These are phyloP conservation scores for Amniculicola lignicola DNA, from an alignment of 495 filamentous ascomycete species.

Conservation along the genomic window DNA sequence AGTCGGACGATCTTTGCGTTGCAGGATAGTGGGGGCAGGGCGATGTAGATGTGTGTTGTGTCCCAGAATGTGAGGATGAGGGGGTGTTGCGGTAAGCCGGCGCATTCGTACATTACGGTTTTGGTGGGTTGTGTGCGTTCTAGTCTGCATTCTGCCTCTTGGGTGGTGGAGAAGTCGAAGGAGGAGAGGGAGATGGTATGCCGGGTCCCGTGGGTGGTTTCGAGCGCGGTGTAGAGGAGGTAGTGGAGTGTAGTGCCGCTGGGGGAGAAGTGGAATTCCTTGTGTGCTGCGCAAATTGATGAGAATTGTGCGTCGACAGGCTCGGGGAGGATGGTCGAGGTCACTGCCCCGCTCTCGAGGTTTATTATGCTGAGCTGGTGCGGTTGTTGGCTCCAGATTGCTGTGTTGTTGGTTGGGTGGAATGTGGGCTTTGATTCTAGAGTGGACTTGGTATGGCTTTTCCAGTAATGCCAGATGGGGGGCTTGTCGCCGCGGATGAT, in stretches of 20 bases:
- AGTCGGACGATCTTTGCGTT: slow-evolving; percentile 11
- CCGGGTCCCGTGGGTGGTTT: neutral
- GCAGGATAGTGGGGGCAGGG: slow-evolving; percentile 13
- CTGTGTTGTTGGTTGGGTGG: neutral
- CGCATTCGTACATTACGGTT: slow-evolving; percentile 7
- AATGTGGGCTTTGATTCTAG: neutral
- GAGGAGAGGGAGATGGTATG: neutral
- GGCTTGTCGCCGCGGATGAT: neutral
- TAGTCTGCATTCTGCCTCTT: neutral
- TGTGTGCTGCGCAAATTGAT: neutral
- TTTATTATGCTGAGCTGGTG: neutral
- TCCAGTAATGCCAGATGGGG: slow-evolving; percentile 5
- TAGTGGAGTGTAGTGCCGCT: slow-evolving; percentile 3
- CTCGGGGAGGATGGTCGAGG: slow-evolving; percentile 5
- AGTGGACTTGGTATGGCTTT: neutral
- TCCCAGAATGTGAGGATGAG: slow-evolving; percentile 7
- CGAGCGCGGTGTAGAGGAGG: slow-evolving; percentile 4
- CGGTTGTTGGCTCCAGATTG: slow-evolving; percentile 2
- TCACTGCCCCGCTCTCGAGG: neutral
- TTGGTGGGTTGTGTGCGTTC: slow-evolving; percentile 4
- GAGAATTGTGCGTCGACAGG: slow-evolving; percentile 13
- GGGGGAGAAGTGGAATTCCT: slow-evolving; percentile 12
- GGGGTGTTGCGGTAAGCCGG: neutral
- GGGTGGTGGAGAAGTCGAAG: neutral
- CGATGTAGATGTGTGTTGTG: slow-evolving; percentile 3